These are phyloP conservation scores for Fusarium dlaminii DNA, from an alignment of 2,329 filamentous ascomycete species.

Conservation along the genomic window DNA sequence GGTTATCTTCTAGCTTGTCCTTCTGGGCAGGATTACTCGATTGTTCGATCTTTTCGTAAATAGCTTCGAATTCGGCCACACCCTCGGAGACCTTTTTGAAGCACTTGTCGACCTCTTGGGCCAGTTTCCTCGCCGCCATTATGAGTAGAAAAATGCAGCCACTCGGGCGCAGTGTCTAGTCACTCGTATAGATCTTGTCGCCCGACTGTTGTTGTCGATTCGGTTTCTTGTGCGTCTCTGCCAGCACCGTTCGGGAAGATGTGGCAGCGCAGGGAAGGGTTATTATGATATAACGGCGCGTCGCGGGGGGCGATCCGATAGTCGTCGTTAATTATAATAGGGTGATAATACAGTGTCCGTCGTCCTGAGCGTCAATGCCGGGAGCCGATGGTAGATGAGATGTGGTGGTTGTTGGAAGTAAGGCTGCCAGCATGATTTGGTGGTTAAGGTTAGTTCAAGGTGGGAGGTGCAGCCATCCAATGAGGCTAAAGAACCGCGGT, in stretches of 20 bases:
- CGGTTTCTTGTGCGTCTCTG: slow-evolving; percentile 22
- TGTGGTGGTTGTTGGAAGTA: slow-evolving; percentile 31
- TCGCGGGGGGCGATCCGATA: slow-evolving; percentile 18
- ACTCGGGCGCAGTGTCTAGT: slow-evolving; percentile 25
- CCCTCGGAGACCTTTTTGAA: slow-evolving; percentile 99
- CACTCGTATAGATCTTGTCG: slow-evolving; percentile 9
- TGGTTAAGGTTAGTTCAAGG: slow-evolving; percentile 30
- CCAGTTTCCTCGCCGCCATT: slow-evolving; percentile 96
- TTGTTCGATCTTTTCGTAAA: slow-evolving; percentile 97
- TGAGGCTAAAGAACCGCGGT: slow-evolving; percentile 35
- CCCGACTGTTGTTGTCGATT: slow-evolving; percentile 7
- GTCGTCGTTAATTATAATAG: slow-evolving; percentile 19
- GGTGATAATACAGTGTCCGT: slow-evolving; percentile 15
- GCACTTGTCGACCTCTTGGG: slow-evolving; percentile 98
- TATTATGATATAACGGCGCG: slow-evolving; percentile 19
- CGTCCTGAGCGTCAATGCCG: slow-evolving; percentile 34
- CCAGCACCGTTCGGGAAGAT: slow-evolving; percentile 16
- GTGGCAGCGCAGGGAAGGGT: slow-evolving; percentile 19
- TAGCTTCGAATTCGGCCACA: slow-evolving; percentile 88
- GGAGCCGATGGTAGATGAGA: slow-evolving; percentile 29
- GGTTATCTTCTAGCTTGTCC: slow-evolving; percentile 96
- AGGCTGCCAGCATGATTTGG: slow-evolving; percentile 28
- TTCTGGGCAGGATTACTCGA: slow-evolving; percentile 94
- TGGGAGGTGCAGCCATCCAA: slow-evolving; percentile 36
- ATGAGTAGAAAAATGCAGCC: slow-evolving; percentile 46